These are phyloP conservation scores for Ambrosiella xylebori DNA, from an alignment of 2,329 filamentous ascomycete genomes.

Conservation along the genomic window DNA sequence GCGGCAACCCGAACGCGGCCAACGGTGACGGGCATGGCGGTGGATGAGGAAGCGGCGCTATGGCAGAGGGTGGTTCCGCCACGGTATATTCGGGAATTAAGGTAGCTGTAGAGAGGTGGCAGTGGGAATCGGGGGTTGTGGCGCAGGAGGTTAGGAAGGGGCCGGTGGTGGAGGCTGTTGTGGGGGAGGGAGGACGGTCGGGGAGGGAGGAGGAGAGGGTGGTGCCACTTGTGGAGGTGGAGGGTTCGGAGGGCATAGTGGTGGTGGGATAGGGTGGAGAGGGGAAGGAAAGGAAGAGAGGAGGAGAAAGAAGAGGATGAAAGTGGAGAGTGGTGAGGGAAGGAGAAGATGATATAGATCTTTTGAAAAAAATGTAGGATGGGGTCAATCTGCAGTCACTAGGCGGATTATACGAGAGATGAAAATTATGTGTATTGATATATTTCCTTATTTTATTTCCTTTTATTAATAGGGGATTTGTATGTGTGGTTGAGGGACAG, in stretches of 20 bases:
- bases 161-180: background rate
- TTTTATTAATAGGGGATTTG: no score
- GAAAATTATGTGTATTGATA: no score
- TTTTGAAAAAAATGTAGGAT: background rate
- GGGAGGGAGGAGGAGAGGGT: background rate
- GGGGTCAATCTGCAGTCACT: no score
- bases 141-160: background rate
- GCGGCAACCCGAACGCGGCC: background rate
- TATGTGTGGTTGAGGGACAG: no score
- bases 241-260: background rate
- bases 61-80: background rate
- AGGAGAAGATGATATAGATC: background rate
- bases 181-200: background rate
- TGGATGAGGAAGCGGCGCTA: no score
- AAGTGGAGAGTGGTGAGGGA: background rate
- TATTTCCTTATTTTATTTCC: no score
- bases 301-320: background rate
- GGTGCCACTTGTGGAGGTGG: background rate
- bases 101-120: background rate
- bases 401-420: no score
- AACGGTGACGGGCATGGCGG: background rate
- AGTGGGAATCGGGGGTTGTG: background rate
- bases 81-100: background rate
- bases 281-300: background rate
- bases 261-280: background rate